Evolutionary conservation across 306 rosid species (phyloP).

Genomic region (Sesbania bispinosa): DNA sequence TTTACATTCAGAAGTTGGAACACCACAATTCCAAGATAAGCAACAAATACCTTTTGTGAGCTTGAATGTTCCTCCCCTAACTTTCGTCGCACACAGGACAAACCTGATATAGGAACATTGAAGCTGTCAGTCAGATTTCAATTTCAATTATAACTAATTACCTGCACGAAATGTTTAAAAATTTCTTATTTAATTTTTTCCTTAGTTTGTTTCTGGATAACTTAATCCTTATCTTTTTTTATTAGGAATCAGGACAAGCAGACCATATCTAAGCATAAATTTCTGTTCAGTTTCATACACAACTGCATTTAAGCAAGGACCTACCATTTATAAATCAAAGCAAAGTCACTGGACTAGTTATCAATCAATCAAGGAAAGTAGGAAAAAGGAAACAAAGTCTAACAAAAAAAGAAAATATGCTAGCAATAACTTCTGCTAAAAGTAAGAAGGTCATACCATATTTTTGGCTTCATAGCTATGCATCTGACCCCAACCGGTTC

Average conservation of each 20-base stretch:
- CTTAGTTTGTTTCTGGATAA: neutral
- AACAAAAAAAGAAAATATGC: neutral
- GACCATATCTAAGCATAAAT: neutral
- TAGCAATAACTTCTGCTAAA: neutral
- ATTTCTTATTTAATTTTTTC: neutral
- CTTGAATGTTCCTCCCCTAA: constrained; percentile 53
- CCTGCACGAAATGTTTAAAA: neutral
- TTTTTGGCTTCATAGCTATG: constrained; percentile 50
- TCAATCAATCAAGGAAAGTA: neutral
- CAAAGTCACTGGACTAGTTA: neutral
- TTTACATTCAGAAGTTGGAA: too few relatives aligned
- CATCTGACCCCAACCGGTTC: constrained; percentile 46
- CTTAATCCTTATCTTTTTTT: neutral
- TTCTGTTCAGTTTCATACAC: neutral
- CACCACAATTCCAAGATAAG: neutral
- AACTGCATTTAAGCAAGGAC: constrained; percentile 1
- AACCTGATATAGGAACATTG: constrained; percentile 48
- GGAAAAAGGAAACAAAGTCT: neutral
- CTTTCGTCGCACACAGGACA: constrained; percentile 82
- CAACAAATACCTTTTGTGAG: constrained; percentile 58
- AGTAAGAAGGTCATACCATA: constrained; percentile 47
- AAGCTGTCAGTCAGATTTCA: constrained; percentile 28
- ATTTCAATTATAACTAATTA: constrained; percentile 22
- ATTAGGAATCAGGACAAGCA: constrained; percentile 21
- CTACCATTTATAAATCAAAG: neutral